Conservation (phyloP, 2,329 filamentous ascomycete species). For the Xylariaceae sp. region DNA sequence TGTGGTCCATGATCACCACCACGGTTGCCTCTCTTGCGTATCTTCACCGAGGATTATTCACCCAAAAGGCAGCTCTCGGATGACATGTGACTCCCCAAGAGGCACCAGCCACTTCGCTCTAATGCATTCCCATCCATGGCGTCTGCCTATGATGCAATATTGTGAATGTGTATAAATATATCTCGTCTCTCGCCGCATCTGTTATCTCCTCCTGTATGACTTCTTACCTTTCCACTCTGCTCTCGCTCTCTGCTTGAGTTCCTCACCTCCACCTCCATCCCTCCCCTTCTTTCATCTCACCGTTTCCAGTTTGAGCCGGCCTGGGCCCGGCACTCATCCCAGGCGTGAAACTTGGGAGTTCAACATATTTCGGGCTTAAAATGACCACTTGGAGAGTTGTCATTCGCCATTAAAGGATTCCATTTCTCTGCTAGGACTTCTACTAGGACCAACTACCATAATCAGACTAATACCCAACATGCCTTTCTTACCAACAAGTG, state of each 20-base stretch:
- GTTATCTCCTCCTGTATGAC: constrained; percentile 15
- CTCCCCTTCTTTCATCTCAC: constrained; percentile 11
- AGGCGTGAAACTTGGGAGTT: constrained; percentile 13
- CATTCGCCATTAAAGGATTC: constrained; percentile 11
- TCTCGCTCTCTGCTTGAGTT: constrained; percentile 16
- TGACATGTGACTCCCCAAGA: constrained; percentile 33
- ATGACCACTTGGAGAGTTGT: constrained; percentile 14
- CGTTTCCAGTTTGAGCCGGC: constrained; percentile 25
- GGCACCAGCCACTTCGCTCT: constrained; percentile 16
- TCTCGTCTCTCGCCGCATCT: constrained; percentile 18
- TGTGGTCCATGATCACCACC: constrained; percentile 25
- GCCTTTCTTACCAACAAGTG: constrained; percentile 25
- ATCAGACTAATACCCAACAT: constrained; percentile 22
- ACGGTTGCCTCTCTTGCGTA: constrained; percentile 4
- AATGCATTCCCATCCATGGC: constrained; percentile 8
- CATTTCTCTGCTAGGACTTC: background rate
- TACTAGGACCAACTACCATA: constrained; percentile 7
- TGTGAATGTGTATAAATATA: constrained; percentile 28
- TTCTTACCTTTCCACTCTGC: constrained; percentile 22
- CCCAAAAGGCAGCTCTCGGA: constrained; percentile 33
- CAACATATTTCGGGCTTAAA: constrained; percentile 13
- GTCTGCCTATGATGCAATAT: constrained; percentile 23
- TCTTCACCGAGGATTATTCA: constrained; percentile 17
- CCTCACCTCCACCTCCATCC: constrained; percentile 19
- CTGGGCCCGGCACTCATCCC: constrained; percentile 24